A percentile compares a stretch with the other conserved stretches of the same genome.
phyloP scores from a whole-genome alignment of 306 rosid species.

The Trifolium dubium region DNA sequence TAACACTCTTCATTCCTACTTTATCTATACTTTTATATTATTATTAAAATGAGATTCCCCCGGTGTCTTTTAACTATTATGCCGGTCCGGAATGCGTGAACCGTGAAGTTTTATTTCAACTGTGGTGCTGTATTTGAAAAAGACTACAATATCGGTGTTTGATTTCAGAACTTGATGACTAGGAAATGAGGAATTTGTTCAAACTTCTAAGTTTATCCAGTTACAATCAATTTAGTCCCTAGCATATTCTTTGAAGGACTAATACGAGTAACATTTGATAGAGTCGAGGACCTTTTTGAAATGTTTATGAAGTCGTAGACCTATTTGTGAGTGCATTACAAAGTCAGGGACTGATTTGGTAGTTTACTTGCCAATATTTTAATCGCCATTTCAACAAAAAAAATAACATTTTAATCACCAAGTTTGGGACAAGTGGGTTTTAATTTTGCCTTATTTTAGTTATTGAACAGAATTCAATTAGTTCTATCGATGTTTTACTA shows the following conservation, averaged over 20 bases:
- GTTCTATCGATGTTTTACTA: conserved; percentile 12
- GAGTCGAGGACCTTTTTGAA: too few species aligned
- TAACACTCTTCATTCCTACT: not conserved
- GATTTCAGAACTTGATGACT: conserved; percentile 5
- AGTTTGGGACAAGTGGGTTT: conserved; percentile 11
- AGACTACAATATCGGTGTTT: not conserved
- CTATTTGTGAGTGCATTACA: too few species aligned
- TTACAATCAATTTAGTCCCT: too few species aligned
- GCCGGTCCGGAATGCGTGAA: not conserved
- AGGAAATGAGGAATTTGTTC: not conserved
- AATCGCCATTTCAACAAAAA: too few species aligned
- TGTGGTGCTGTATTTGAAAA: not conserved
- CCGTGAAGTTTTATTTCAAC: not conserved
- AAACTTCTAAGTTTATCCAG: not conserved
- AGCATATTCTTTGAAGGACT: too few species aligned
- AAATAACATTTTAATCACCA: not conserved
- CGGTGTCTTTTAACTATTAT: not conserved
- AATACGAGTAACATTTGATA: too few species aligned
- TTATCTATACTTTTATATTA: not conserved
- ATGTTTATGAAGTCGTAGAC: too few species aligned
- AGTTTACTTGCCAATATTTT: too few species aligned
- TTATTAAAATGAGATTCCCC: not conserved
- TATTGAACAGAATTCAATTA: conserved; percentile 11
- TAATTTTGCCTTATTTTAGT: not conserved
- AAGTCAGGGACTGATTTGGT: too few species aligned